A percentile compares a stretch with the other conserved stretches of the same genome.
Conservation (phyloP, 768 basidiomycete genomes). For the Psilocybe cubensis region DNA sequence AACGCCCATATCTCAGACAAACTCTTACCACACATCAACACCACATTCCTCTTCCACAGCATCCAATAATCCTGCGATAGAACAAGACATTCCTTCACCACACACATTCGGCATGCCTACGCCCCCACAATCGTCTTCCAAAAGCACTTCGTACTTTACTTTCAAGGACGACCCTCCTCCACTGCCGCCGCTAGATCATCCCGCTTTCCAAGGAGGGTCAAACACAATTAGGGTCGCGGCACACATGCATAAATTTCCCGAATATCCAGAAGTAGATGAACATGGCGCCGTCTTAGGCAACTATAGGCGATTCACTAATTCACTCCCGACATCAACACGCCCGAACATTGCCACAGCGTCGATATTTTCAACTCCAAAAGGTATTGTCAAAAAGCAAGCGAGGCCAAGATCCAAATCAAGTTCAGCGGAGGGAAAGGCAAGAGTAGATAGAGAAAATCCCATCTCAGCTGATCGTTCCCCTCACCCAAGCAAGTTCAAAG, state of each 20-base stretch:
- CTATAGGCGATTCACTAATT: constrained; percentile 16
- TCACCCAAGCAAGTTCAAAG: constrained; percentile 8
- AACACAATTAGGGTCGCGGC: constrained; percentile 11
- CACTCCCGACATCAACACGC: constrained; percentile 18
- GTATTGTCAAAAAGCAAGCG: constrained; percentile 3
- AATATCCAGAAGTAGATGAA: constrained; percentile 1
- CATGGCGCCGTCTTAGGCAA: not conserved
- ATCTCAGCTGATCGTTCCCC: not conserved
- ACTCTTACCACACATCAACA: constrained; percentile 18
- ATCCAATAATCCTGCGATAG: constrained; percentile 7
- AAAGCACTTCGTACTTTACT: constrained; percentile 30
- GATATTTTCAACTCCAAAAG: not conserved
- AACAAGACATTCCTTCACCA: constrained; percentile 29
- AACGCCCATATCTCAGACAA: constrained; percentile 20
- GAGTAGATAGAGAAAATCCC: constrained; percentile 1
- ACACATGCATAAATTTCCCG: constrained; percentile 11
- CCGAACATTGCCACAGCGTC: constrained; percentile 7
- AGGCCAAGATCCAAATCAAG: constrained; percentile 20
- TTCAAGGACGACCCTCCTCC: constrained; percentile 48
- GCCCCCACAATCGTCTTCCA: constrained; percentile 28
- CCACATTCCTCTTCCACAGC: constrained; percentile 13
- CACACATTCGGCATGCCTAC: constrained; percentile 37
- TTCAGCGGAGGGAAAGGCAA: constrained; percentile 2
- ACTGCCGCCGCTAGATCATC: constrained; percentile 58
- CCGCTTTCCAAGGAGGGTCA: constrained; percentile 27